phyloP scores from a whole-genome alignment of 1,139 yeast genomes.

The Saccharomyces pastorianus region DNA sequence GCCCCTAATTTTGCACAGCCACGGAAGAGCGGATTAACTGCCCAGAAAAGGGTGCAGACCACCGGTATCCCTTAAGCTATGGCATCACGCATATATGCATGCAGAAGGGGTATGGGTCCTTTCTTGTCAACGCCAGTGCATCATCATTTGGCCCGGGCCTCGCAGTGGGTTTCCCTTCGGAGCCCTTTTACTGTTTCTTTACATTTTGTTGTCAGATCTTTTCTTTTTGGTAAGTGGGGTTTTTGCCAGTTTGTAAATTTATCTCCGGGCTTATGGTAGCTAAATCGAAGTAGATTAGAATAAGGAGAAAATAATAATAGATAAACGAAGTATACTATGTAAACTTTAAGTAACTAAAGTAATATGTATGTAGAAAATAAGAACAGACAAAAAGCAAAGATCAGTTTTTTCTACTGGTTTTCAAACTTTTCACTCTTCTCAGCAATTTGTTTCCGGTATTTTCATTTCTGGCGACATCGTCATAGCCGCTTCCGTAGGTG shows the following conservation, averaged over 20 bases:
- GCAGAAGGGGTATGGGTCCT: neutral
- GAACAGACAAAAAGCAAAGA: neutral
- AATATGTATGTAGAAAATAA: no score
- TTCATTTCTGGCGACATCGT: constrained; percentile 21
- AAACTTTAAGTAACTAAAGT: no score
- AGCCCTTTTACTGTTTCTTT: no score
- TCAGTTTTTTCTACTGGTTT: constrained; percentile 41
- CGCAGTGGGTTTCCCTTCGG: no score
- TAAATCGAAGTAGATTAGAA: no score
- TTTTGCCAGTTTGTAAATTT: no score
- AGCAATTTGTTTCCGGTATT: constrained; percentile 40
- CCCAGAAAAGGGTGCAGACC: neutral
- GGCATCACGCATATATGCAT: neutral
- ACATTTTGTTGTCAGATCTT: neutral
- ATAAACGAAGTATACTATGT: no score
- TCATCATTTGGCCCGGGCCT: neutral
- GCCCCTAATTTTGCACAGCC: no score
- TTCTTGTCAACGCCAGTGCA: neutral
- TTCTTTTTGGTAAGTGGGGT: no score
- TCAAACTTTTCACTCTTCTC: constrained; percentile 73
- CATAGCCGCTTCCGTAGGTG: neutral
- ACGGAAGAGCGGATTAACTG: no score
- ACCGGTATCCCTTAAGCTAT: neutral
- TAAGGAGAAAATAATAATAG: no score
- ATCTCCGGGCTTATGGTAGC: no score